phyloP scores from a whole-genome alignment of 768 basidiomycete genomes.

The Suillus spraguei region DNA sequence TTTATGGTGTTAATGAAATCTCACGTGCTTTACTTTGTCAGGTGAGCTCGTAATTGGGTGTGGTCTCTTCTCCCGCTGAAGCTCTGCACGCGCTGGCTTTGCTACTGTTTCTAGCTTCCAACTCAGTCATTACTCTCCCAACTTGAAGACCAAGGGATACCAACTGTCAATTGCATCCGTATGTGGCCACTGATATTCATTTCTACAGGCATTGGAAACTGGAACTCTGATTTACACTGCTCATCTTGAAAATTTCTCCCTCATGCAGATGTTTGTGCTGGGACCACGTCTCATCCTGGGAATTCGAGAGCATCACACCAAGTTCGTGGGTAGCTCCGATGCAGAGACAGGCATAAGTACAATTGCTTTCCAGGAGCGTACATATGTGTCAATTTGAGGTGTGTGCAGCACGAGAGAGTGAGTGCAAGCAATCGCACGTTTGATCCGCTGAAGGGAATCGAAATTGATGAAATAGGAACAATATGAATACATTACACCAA shows the following conservation, averaged over 20 bases:
- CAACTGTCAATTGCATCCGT: not conserved
- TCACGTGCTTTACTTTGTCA: not conserved
- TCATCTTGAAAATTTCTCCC: not conserved
- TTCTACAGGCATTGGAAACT: not conserved
- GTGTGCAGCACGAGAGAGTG: not conserved
- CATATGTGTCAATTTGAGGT: not conserved
- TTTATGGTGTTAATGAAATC: not conserved
- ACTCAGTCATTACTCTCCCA: not conserved
- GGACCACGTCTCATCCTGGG: conserved; percentile 2
- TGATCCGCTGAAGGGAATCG: not conserved
- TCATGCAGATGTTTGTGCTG: not conserved
- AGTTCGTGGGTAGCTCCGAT: not conserved
- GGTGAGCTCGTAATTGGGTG: not conserved
- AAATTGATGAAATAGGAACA: not conserved
- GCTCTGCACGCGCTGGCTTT: not conserved
- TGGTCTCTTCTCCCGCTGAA: not conserved
- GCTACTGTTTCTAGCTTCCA: not conserved
- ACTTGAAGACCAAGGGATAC: not conserved
- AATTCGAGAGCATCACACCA: not conserved
- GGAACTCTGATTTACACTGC: not conserved
- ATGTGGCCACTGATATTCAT: not conserved
- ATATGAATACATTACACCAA: not conserved
- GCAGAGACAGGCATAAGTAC: not conserved
- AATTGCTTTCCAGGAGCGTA: not conserved
- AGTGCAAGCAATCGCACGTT: not conserved